These are phyloP conservation scores for Cicer bijugum DNA, from an alignment of 306 rosid species.

Conservation along the genomic window DNA sequence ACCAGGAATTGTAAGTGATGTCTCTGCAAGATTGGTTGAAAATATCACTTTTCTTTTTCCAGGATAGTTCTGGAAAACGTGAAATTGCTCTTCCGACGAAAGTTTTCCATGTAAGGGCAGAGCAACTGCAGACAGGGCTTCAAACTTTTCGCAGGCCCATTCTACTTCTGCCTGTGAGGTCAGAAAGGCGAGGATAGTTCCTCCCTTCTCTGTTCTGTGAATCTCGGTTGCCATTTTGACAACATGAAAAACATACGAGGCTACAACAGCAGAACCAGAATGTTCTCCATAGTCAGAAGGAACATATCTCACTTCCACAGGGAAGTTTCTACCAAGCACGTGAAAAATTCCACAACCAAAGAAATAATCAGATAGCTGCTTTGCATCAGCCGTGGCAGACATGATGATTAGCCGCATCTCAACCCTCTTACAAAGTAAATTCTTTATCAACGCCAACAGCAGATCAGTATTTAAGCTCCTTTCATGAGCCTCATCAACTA, in stretches of 20 bases:
- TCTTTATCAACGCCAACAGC: conserved; percentile 75
- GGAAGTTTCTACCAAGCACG: conserved; percentile 90
- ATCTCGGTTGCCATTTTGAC: conserved; percentile 72
- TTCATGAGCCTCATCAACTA: conserved; percentile 97
- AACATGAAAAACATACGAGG: conserved; percentile 69
- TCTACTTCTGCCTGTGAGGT: conserved; percentile 98
- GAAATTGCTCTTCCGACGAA: conserved; percentile 73
- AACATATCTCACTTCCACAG: conserved; percentile 75
- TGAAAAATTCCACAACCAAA: conserved; percentile 68
- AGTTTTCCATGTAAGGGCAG: conserved; percentile 91
- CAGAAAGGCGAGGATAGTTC: conserved; percentile 88
- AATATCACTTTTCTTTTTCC: conserved; percentile 87
- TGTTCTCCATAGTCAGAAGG: conserved; percentile 52
- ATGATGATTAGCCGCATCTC: conserved; percentile 81
- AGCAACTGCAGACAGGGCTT: conserved; percentile 62
- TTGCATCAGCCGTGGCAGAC: conserved; percentile 95
- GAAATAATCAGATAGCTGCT: conserved; percentile 76
- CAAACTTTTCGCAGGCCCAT: conserved; percentile 84
- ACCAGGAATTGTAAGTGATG: conserved; percentile 95
- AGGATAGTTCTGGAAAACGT: conserved; percentile 68
- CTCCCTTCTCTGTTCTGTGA: conserved; percentile 70
- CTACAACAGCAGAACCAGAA: conserved; percentile 50
- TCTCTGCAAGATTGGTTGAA: conserved; percentile 93
- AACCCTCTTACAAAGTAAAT: conserved; percentile 61
- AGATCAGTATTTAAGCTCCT: conserved; percentile 95